Conservation (phyloP, 352 stramenopile genomes). For the Phytophthora brassicae region DNA sequence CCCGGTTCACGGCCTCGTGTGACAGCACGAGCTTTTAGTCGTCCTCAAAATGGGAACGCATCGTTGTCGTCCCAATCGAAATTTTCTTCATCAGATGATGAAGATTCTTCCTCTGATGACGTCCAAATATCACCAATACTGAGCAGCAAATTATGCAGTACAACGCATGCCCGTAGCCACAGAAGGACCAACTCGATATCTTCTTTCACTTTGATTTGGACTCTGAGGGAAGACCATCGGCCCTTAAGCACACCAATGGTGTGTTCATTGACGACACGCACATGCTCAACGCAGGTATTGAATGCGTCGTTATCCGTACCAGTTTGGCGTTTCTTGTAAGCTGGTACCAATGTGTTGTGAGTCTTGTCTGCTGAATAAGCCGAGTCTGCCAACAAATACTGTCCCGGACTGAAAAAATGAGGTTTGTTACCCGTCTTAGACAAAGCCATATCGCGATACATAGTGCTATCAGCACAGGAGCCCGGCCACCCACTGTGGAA, state of each 20-base stretch:
- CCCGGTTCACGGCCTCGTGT: neutral
- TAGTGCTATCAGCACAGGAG: conserved; percentile 7
- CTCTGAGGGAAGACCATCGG: neutral
- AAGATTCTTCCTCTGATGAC: too few relatives aligned
- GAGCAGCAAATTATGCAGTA: conserved; percentile 1
- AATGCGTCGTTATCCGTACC: conserved; percentile 3
- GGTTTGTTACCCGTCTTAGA: too few relatives aligned
- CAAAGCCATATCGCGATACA: neutral
- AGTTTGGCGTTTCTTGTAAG: neutral
- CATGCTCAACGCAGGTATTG: neutral
- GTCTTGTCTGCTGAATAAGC: neutral
- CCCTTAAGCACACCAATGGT: conserved; percentile 6
- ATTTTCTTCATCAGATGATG: neutral
- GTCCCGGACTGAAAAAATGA: neutral
- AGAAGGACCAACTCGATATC: neutral
- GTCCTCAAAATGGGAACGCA: neutral
- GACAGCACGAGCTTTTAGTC: neutral
- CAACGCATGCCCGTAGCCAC: neutral
- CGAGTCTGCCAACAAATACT: conserved; percentile 1
- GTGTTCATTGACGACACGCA: neutral
- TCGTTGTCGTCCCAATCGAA: neutral
- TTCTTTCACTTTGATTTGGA: conserved; percentile 4
- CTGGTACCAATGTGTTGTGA: neutral
- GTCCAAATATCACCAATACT: neutral
- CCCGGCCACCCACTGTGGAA: conserved; percentile 19